Evolutionary conservation across 495 filamentous ascomycete species (phyloP).

Genomic region (Aspergillus egyptiacus): DNA sequence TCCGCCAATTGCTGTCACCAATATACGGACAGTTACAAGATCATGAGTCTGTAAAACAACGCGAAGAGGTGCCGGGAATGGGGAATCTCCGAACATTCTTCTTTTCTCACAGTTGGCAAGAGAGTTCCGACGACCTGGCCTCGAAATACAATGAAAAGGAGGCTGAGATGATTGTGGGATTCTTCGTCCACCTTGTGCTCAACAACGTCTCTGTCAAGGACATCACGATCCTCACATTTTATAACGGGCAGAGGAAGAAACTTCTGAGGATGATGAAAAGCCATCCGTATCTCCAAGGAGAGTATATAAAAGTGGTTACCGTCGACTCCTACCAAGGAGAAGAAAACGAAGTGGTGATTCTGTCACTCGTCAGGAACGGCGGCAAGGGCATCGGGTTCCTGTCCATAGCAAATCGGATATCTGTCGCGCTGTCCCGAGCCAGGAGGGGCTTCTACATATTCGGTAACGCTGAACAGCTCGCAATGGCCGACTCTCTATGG

Average conservation of each 20-base stretch:
- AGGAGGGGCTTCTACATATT: slow-evolving; percentile 81
- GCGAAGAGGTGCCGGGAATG: slow-evolving; percentile 72
- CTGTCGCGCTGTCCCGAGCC: slow-evolving; percentile 87
- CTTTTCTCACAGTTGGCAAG: slow-evolving; percentile 65
- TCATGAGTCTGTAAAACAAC: slow-evolving; percentile 57
- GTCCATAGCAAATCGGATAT: slow-evolving; percentile 68
- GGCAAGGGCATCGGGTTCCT: slow-evolving; percentile 61
- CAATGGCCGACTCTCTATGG: slow-evolving; percentile 30
- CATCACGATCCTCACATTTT: slow-evolving; percentile 88
- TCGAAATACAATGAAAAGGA: slow-evolving; percentile 71
- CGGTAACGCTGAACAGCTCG: slow-evolving; percentile 61
- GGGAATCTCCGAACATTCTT: slow-evolving; percentile 61
- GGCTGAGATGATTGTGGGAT: slow-evolving; percentile 68
- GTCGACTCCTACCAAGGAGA: slow-evolving; percentile 95
- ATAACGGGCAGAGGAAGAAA: slow-evolving; percentile 74
- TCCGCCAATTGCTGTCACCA: slow-evolving; percentile 54
- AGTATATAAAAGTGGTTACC: slow-evolving; percentile 63
- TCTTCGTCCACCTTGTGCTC: slow-evolving; percentile 64
- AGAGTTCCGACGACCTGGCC: slow-evolving; percentile 56
- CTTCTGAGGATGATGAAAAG: slow-evolving; percentile 49
- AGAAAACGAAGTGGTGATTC: slow-evolving; percentile 79
- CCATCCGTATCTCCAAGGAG: slow-evolving; percentile 43
- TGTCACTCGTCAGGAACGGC: slow-evolving; percentile 80
- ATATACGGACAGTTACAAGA: slow-evolving; percentile 67
- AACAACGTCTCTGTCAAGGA: slow-evolving; percentile 54